A percentile compares a stretch with the other conserved stretches of the same genome.
Conservation (phyloP, 2,329 filamentous ascomycete species). For the Ascochyta viciae-villosae region DNA sequence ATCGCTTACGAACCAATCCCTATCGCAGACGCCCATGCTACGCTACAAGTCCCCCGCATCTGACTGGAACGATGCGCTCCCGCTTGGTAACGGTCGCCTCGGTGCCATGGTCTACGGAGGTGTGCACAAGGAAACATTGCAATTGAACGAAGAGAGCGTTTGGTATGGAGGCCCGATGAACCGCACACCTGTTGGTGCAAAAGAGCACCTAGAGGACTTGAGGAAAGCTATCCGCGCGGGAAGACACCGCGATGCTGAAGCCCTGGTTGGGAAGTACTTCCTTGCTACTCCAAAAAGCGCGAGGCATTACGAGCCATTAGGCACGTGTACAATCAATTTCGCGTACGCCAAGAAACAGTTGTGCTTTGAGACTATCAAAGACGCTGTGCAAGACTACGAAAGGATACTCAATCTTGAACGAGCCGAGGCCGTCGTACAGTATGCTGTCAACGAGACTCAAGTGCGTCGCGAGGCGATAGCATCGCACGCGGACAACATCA, state of each 20-base stretch:
- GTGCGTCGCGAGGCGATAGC: constrained; percentile 52
- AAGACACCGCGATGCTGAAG: constrained; percentile 52
- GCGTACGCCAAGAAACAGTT: neutral
- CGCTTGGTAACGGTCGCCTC: constrained; percentile 59
- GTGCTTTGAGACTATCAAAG: constrained; percentile 6
- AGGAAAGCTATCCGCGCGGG: constrained; percentile 52
- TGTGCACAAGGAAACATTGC: constrained; percentile 53
- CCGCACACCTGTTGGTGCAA: constrained; percentile 46
- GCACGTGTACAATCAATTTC: constrained; percentile 27
- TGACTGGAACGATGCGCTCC: constrained; percentile 53
- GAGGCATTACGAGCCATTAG: constrained; percentile 58
- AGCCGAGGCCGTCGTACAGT: constrained; percentile 49
- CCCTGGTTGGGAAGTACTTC: constrained; percentile 52
- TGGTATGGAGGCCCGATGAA: constrained; percentile 47
- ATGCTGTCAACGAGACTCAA: constrained; percentile 42
- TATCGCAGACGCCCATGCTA: constrained; percentile 9
- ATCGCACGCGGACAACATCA: constrained; percentile 52
- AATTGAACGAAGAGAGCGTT: constrained; percentile 58
- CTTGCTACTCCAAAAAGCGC: constrained; percentile 56
- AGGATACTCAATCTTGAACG: constrained; percentile 51
- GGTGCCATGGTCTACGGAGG: constrained; percentile 57
- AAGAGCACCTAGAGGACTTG: constrained; percentile 49
- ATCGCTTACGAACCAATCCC: constrained; percentile 12
- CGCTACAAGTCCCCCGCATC: constrained; percentile 19
- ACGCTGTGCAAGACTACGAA: constrained; percentile 38